Evolutionary conservation across 2,329 filamentous ascomycete species (phyloP), one percentile per base, ranked within the genome.

Genomic region (Rhinocladiella mackenziei): DNA sequence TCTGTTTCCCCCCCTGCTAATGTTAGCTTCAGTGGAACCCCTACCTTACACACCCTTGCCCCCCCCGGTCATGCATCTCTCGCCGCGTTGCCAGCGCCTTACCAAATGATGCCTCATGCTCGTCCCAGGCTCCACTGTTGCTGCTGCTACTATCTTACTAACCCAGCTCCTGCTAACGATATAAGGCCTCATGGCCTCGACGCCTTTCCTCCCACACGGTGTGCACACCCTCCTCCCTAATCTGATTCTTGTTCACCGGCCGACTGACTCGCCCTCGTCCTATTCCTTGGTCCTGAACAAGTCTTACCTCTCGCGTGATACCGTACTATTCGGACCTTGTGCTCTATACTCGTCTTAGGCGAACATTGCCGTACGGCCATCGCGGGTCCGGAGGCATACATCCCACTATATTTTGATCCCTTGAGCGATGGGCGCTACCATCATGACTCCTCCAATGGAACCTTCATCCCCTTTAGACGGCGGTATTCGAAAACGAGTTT

Each of bases 401-500:
- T 25, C 19, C 17, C 25, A n/a, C n/a, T n/a, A 13, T 22, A 13
- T 29, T 20, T 11, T 19, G 15, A 13, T 20, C 13, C 23, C 4
- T 18, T 33, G 13, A 39, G 14, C 35, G 25, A 53, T 50, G 50
- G 50, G 50, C 18, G 43, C 50, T 26, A 43, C 36, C 23, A 51
- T 49, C 40, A 56, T 56, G 51, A 55, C 55, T 23, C 55, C 55
- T 35, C 55, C 55, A 11, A 22, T 48, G 40, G 54, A 57, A 44
- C 53, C 54, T 3, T 51, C 53, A 14, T 58, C 56, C 14, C 50
- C 56, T 23, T 29, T 51, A 11, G 55, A 58, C 32, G 51, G 51
- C 26, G 48, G 51, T 11, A 53, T 71, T 46, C 63, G 78, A 55
- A 82, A 83, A 65, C 70, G 79, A 58, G 79, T 82, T 28, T 80